Evolutionary conservation across 192 early-diverging fungal species (phyloP).

Genomic region (Geosiphon pyriformis): DNA sequence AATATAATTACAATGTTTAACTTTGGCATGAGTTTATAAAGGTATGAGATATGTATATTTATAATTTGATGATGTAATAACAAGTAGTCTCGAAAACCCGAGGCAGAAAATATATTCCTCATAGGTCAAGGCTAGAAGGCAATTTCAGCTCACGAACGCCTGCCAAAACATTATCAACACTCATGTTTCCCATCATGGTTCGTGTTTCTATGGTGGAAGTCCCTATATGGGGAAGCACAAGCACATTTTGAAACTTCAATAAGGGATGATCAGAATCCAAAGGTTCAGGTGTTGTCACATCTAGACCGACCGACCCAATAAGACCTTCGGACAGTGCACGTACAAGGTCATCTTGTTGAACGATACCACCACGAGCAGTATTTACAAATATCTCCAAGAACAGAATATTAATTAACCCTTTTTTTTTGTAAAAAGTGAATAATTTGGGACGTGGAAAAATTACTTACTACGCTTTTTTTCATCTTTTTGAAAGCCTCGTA

Average conservation of each 20-base stretch:
- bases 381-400: constrained; percentile 68
- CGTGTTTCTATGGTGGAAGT: constrained; percentile 77
- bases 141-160: constrained; percentile 51
- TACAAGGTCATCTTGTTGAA: constrained; percentile 69
- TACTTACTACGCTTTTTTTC: constrained; percentile 54
- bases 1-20: too few species aligned
- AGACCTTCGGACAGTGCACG: constrained; percentile 51
- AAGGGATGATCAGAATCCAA: constrained; percentile 58
- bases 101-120: too few species aligned
- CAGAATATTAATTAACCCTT: not conserved
- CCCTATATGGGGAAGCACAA: constrained; percentile 81
- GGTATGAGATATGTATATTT: too few species aligned
- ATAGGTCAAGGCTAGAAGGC: too few species aligned
- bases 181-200: constrained; percentile 71
- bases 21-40: too few species aligned
- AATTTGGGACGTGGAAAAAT: not conserved
- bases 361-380: constrained; percentile 71
- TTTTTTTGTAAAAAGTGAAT: not conserved
- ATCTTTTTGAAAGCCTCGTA: constrained; percentile 59
- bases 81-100: too few species aligned
- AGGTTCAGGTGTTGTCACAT: constrained; percentile 86
- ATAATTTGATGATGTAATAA: too few species aligned
- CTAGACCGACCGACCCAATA: constrained; percentile 71
- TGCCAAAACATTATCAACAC: constrained; percentile 65
- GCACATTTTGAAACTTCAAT: constrained; percentile 51